A percentile compares a stretch with the other conserved stretches of the same genome.
These are phyloP conservation scores for Septoria petroselini DNA, from an alignment of 2,329 filamentous ascomycete species.

Conservation along the genomic window DNA sequence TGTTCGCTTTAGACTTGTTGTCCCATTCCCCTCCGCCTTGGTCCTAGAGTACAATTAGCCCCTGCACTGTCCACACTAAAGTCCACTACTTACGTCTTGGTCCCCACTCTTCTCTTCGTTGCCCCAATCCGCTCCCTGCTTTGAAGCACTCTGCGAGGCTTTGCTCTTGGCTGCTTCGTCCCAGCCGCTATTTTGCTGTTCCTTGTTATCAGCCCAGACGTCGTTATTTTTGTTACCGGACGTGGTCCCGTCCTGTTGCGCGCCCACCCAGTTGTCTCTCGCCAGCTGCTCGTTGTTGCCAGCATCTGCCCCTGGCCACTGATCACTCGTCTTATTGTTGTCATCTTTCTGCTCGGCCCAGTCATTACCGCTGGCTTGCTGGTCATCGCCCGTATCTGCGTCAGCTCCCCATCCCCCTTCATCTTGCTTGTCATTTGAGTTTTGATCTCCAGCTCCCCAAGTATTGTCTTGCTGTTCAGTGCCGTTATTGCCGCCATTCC, in stretches of 20 bases:
- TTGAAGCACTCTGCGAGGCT: neutral
- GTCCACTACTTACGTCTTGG: neutral
- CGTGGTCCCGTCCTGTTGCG: no score
- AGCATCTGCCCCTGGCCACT: neutral
- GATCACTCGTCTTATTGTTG: neutral
- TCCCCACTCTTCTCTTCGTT: neutral
- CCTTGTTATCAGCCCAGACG: neutral
- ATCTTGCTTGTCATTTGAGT: neutral
- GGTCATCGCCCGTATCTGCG: neutral
- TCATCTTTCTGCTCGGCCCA: neutral
- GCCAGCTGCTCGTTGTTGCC: neutral
- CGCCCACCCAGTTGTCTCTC: no score
- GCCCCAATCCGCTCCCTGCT: constrained; percentile 19
- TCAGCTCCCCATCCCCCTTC: neutral
- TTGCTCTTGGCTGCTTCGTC: neutral
- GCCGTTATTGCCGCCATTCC: neutral
- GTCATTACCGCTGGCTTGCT: constrained; percentile 4
- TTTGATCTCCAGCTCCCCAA: neutral
- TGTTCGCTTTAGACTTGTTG: neutral
- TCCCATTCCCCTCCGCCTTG: neutral
- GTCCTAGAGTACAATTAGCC: neutral
- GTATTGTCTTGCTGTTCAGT: neutral
- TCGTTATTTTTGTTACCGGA: neutral
- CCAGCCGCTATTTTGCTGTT: constrained; percentile 1
- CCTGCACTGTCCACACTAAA: neutral